Conservation (phyloP, 345 rosid genomes). For the Luvunga scandens region DNA sequence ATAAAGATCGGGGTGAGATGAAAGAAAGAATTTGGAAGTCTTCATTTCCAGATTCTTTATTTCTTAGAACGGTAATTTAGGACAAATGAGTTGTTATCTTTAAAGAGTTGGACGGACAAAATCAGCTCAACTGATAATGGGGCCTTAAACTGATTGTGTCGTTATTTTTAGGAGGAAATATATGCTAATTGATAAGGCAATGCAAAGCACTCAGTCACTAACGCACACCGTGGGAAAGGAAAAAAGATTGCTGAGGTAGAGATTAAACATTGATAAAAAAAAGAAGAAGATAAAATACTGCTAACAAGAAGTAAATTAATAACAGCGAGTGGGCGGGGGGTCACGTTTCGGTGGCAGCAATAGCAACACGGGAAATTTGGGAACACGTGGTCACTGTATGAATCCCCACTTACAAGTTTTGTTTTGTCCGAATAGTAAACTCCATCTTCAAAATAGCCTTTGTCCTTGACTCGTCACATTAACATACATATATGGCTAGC, state of each 20-base stretch:
- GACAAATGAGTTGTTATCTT: neutral
- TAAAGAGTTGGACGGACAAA: neutral
- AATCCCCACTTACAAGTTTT: conserved; percentile 3
- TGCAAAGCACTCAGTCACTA: too few relatives aligned
- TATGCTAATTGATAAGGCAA: too few relatives aligned
- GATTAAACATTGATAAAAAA: neutral
- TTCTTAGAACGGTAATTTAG: neutral
- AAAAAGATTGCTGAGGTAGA: neutral
- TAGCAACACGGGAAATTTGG: conserved; percentile 22
- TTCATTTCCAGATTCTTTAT: too few relatives aligned
- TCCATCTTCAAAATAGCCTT: neutral
- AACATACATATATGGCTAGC: too few relatives aligned
- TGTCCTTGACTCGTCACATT: neutral
- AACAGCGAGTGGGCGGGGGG: neutral
- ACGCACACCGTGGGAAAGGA: too few relatives aligned
- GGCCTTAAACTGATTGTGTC: too few relatives aligned
- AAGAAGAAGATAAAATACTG: too few relatives aligned
- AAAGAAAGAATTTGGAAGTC: too few relatives aligned
- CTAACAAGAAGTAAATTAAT: too few relatives aligned
- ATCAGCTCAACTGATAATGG: too few relatives aligned
- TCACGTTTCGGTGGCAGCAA: conserved; percentile 1
- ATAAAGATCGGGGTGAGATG: too few relatives aligned
- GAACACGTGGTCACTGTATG: conserved; percentile 38
- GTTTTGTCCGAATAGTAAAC: conserved; percentile 6
- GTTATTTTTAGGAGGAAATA: too few relatives aligned